Percentiles rank a stretch among this genome's conserved stretches.
Conservation (phyloP, 148 eudicot species). For the Rhododendron vialii region DNA sequence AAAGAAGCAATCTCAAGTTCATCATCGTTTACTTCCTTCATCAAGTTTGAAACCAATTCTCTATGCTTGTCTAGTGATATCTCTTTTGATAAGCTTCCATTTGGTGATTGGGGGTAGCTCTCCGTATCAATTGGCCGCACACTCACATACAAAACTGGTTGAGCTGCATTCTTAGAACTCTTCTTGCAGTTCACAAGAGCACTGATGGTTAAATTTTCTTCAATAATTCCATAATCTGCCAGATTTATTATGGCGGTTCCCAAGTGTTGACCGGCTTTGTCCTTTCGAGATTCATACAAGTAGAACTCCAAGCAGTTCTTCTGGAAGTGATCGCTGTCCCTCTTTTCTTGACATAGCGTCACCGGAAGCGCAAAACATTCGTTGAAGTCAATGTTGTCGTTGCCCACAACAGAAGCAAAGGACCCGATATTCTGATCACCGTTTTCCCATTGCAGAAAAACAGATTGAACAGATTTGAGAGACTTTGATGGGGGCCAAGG, state of each 20-base stretch:
- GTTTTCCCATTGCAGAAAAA: constrained; percentile 86
- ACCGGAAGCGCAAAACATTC: constrained; percentile 62
- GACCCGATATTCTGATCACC: constrained; percentile 64
- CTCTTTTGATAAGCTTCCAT: constrained; percentile 22
- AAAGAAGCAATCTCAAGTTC: constrained; percentile 57
- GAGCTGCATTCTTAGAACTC: constrained; percentile 39
- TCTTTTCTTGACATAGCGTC: constrained; percentile 47
- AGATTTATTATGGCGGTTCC: constrained; percentile 69
- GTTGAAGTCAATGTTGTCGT: constrained; percentile 53
- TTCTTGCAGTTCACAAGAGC: constrained; percentile 58
- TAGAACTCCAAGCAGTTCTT: constrained; percentile 73
- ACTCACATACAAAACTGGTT: constrained; percentile 48
- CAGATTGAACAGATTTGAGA: constrained; percentile 62
- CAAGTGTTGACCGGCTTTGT: constrained; percentile 65
- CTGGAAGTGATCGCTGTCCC: constrained; percentile 39
- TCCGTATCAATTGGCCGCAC: constrained; percentile 70
- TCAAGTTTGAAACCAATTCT: constrained; percentile 40
- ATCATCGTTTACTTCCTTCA: constrained; percentile 46
- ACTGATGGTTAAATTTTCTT: constrained; percentile 35
- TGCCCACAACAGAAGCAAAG: constrained; percentile 54
- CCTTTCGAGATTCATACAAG: constrained; percentile 70
- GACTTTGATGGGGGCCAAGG: constrained; percentile 95
- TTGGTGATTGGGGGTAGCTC: constrained; percentile 29
- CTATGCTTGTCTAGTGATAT: constrained; percentile 42
- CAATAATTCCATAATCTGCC: constrained; percentile 68